Base-by-base conservation (phyloP, 2,329 filamentous ascomycete genomes). In the Helotiales sp. region DNA sequence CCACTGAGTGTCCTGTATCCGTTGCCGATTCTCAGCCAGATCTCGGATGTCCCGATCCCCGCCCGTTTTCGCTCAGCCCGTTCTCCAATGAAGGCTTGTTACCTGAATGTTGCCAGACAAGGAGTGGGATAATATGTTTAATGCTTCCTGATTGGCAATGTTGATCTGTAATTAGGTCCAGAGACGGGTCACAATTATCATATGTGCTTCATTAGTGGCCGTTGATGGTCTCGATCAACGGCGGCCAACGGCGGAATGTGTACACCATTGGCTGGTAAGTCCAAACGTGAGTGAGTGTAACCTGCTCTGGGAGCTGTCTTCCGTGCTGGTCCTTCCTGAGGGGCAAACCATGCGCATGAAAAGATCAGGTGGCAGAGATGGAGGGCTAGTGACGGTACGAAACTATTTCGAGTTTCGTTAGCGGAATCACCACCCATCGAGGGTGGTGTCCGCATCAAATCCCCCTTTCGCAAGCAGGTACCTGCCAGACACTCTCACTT, bases 11-110 rank as follows among this genome's bases (percentile, higher is more conserved):
- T 43, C 55, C 34, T 26, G 10, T 37, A 60, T 43, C 22, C 24
- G 24, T 32, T 30, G 57, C 37, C 57, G 37, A 60, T 45, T 43
- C 13, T 60, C 57, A 59, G 22, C 34, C 32, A 57, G 54, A 57
- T 57, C 57, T 60, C 57, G 57, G 57, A 60, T 60, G 57, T 45
- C 37, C 57, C 57, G 24, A 15, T 45, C n/a, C n/a, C 37, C 24
- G 15, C 15, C 37, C 57, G 37, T 47, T 47, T 45, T 45, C 57
- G 11, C 15, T 60, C 22, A 60, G 37, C 13, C 57, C 57, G 37
- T 24, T 10, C 13, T 47, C 37, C 57, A 60, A 60, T 60, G 37
- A 30, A 47, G 37, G 57, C 57, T 37, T 60, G 57, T 47, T 26
- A 17, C 57, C 57, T 60, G 57, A 43, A 20, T 28, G 30, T 60